These are phyloP conservation scores for Sugiyamaella americana DNA, from an alignment of 805 yeast genomes.

Conservation along the genomic window DNA sequence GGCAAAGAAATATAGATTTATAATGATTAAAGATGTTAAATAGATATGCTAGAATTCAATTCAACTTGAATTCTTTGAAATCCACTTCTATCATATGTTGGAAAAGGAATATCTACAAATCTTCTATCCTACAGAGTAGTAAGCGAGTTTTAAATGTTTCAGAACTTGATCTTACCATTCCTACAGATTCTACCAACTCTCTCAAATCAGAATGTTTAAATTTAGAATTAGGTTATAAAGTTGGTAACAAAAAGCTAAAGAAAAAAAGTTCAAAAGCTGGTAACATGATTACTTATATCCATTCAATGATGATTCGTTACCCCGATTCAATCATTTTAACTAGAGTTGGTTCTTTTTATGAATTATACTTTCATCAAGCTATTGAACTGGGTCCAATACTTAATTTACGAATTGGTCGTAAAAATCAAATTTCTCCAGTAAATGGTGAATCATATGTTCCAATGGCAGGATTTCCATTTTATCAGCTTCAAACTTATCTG, in stretches of 20 bases:
- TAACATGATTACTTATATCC: conserved; percentile 10
- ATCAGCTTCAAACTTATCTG: conserved; percentile 65
- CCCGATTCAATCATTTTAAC: conserved; percentile 57
- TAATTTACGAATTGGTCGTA: conserved; percentile 45
- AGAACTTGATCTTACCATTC: no score
- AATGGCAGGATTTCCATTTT: conserved; percentile 88
- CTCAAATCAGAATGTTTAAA: not conserved
- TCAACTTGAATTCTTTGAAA: no score
- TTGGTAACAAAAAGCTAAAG: not conserved
- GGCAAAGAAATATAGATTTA: no score
- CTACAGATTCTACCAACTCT: no score
- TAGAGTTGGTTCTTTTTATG: conserved; percentile 53
- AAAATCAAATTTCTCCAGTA: conserved; percentile 23
- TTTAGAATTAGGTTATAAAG: not conserved
- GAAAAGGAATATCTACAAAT: no score
- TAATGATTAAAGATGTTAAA: no score
- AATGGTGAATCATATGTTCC: conserved; percentile 37
- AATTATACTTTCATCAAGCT: conserved; percentile 83
- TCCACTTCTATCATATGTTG: no score
- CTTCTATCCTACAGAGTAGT: no score
- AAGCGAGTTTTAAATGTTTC: no score
- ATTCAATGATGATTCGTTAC: conserved; percentile 36
- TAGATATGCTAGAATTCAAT: no score
- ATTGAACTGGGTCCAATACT: conserved; percentile 60
- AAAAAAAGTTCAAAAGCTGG: conserved; percentile 3